Percentiles rank a stretch among this genome's conserved stretches.
Conservation (phyloP, 768 basidiomycete genomes). For the Harrya chromipes region DNA sequence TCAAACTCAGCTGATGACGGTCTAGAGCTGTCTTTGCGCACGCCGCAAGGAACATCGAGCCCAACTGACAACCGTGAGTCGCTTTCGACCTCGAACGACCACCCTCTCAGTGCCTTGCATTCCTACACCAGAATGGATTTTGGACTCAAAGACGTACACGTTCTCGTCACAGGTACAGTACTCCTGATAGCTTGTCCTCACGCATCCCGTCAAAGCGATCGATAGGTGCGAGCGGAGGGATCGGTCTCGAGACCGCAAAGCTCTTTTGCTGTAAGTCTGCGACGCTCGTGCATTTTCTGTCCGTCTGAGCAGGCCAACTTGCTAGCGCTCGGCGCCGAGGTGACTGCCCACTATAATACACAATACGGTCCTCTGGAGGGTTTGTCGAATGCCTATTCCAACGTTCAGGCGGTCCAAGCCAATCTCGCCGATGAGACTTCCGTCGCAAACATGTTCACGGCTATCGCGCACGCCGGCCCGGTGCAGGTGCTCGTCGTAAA, state of each 20-base stretch:
- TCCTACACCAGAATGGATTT: constrained; percentile 44
- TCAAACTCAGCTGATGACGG: constrained; percentile 2
- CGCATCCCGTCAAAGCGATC: background rate
- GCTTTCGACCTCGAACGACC: background rate
- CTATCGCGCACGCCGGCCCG: constrained; percentile 38
- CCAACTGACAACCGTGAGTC: background rate
- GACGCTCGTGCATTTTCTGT: background rate
- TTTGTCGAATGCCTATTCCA: constrained; percentile 37
- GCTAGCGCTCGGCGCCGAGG: constrained; percentile 65
- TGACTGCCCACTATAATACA: constrained; percentile 70
- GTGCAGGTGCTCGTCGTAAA: constrained; percentile 61
- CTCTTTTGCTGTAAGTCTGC: constrained; percentile 50
- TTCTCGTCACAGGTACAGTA: constrained; percentile 59
- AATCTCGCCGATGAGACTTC: constrained; percentile 57
- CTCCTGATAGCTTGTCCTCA: background rate
- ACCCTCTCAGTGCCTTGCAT: background rate
- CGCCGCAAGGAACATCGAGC: background rate
- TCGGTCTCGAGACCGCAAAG: constrained; percentile 60
- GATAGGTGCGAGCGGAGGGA: constrained; percentile 71
- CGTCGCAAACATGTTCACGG: constrained; percentile 48
- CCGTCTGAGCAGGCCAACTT: background rate
- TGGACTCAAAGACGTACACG: constrained; percentile 56
- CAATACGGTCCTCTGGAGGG: constrained; percentile 41
- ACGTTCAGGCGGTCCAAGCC: constrained; percentile 44
- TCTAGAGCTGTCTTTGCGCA: constrained; percentile 10